Evolutionary conservation across 1,284 basidiomycete species (phyloP), one percentile per base, ranked within the genome.

Genomic region (Tremellales sp.): DNA sequence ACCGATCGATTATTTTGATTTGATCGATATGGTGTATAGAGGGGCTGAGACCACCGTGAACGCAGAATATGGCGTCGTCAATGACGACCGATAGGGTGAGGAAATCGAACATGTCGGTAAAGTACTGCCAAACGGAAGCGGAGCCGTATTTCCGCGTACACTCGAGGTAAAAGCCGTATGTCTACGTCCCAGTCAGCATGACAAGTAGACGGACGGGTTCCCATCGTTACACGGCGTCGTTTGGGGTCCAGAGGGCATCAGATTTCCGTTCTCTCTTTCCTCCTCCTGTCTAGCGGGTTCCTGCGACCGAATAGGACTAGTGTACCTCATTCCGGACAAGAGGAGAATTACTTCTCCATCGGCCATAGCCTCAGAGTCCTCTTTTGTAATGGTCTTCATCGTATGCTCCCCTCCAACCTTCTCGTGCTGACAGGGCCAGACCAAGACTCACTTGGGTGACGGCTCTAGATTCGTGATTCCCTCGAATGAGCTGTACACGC

Each of bases 41-140:
- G 13, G 96, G 96, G 24, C 91, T 96, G 35, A 99, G 80, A 86
- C 91, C 94, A 61, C 94, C 94, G 65, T 99, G 94, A 3, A 99
- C 94, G 67, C 96, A 99, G 73, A 99, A 97, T 79, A 99, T 97
- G 66, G 86, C 86, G 78, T 98, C 90, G 76, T 99, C 96, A 65
- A 99, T 97, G 53, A 99, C 94, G 51, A 96, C 93, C 31, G 89
- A 92, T 45, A 99, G 79, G 6, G 96, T 98, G 58, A 99, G 76
- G 75, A 94, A 98, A 79, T 99, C 96, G 75, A 99, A 99, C 96
- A 99, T 97, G 77, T 99, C 96, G 53, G 96, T 98, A 68, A 98
- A 98, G 74, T 97, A 97, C 33, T 90, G 93, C 96, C 96, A 99
- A 35, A 97, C 94, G 62, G 89, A 87, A 23, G 92, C 84, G 3